Base-by-base conservation (phyloP, 352 stramenopile genomes). In the Globisporangium cystogenes region DNA sequence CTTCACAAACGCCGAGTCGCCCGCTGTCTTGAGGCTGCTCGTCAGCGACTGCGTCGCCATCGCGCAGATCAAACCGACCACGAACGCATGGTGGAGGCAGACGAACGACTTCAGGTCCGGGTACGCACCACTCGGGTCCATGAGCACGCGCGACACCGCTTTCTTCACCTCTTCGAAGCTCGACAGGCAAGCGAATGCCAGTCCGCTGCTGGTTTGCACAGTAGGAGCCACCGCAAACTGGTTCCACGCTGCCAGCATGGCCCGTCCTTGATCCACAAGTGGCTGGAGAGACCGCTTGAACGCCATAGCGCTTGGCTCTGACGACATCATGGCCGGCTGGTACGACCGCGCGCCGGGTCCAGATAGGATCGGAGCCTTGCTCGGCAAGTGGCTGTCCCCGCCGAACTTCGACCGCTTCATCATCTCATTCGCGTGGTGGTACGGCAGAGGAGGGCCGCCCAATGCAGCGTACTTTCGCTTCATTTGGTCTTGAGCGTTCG, bases 121-220 rank as follows among this genome's bases (percentile, higher is more conserved):
- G 51, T 66, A 51, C 2, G 57, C 55, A 14, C 67, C 61, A 29
- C 59, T 78, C 8, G 76, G 64, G 39, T 90, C 70, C 5, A 72
- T 54, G 44, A 88, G 62, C 26, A 91, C 65, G n/a, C 77, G 72
- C 14, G 78, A 78, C 5, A 87, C 72, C 15, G 74, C 72, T 48
- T 86, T 85, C 35, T 93, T 92, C 33, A 88, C 77, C 49, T 87
- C 76, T 62, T 94, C 79, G 41, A 94, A 89, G 51, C 72, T 86
- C 10, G 79, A 79, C 21, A 87, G 62, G 36, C 82, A 90, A 33
- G 77, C 71, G 27, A 74, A 79, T 15, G 82, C 80, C 26, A 92
- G 35, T 4, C 66, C 76, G 40, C 76, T 82, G 21, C 74, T 83
- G 4, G 71, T 75, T 41, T 80, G 67, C 0, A 73, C 67, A 21